A percentile compares a stretch with the other conserved stretches of the same genome.
Conservation (phyloP, 257 asterid genomes). For the Striga asiatica region DNA sequence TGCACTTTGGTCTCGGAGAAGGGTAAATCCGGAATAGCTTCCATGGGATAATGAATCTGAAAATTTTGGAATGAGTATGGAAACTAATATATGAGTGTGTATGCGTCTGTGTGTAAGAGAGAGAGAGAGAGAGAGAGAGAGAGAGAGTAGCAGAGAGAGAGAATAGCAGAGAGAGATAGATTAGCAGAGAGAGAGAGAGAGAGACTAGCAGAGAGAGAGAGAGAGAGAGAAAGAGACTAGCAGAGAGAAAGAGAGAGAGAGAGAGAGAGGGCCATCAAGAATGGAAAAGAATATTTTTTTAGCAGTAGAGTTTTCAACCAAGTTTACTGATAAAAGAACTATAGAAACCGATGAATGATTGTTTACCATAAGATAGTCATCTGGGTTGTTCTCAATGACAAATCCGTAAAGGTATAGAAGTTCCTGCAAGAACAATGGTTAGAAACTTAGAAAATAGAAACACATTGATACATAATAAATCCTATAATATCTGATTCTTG, state of each 20-base stretch:
- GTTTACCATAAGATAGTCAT: conserved; percentile 87
- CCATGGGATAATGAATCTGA: conserved; percentile 80
- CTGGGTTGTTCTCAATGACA: conserved; percentile 67
- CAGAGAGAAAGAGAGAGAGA: too few species aligned
- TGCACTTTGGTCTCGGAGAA: conserved; percentile 67
- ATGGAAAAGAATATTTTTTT: not conserved
- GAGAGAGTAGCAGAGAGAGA: too few species aligned
- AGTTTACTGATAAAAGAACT: not conserved
- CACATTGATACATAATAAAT: too few species aligned
- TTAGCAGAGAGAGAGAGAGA: too few species aligned
- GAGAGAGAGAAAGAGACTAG: too few species aligned
- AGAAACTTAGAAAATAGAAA: not conserved
- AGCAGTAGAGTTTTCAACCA: not conserved
- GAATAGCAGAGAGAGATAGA: too few species aligned
- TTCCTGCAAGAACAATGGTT: conserved; percentile 49
- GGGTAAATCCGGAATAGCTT: conserved; percentile 54
- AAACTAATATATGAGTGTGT: not conserved
- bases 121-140: too few species aligned
- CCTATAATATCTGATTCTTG: not conserved
- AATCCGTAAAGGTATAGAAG: conserved; percentile 88
- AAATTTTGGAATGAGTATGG: conserved; percentile 8
- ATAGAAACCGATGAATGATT: not conserved
- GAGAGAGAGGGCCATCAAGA: not conserved
- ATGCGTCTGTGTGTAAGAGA: not conserved
- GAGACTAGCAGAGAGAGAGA: too few species aligned